Percentiles rank a stretch among this genome's conserved stretches.
Evolutionary conservation across 495 filamentous ascomycete genomes (phyloP).

Genomic region (Trichoderma parareesei): DNA sequence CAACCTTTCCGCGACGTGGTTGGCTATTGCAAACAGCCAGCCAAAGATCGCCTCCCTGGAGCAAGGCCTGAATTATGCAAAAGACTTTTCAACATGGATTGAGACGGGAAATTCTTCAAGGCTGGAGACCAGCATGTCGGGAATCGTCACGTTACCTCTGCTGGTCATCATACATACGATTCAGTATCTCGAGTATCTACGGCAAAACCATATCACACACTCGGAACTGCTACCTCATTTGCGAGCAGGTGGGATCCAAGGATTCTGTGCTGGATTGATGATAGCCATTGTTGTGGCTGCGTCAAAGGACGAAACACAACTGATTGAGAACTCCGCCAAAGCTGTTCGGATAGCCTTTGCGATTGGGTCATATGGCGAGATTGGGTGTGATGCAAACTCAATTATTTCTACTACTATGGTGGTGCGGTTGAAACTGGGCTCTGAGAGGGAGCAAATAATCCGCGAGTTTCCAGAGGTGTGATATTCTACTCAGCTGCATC

Average conservation of each 20-base stretch:
- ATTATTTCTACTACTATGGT: background rate
- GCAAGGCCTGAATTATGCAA: background rate
- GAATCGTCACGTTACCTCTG: background rate
- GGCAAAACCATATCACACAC: background rate
- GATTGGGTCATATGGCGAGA: background rate
- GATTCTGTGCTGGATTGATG: conserved; percentile 1
- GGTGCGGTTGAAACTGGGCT: background rate
- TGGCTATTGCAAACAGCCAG: background rate
- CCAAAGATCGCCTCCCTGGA: background rate
- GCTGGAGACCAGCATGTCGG: conserved; percentile 4
- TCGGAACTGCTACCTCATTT: background rate
- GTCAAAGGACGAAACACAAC: background rate
- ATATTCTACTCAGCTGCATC: background rate
- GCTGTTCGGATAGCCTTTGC: background rate
- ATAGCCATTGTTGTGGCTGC: background rate
- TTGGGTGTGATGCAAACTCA: background rate
- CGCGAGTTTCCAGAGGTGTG: conserved; percentile 1
- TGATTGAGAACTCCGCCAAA: background rate
- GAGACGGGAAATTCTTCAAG: background rate
- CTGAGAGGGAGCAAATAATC: background rate
- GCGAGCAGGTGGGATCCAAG: background rate
- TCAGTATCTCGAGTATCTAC: conserved; percentile 4
- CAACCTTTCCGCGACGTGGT: background rate
- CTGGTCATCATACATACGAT: background rate
- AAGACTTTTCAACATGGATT: background rate